Conservation (phyloP, 257 asterid genomes). For the Solanum bulbocastanum region DNA sequence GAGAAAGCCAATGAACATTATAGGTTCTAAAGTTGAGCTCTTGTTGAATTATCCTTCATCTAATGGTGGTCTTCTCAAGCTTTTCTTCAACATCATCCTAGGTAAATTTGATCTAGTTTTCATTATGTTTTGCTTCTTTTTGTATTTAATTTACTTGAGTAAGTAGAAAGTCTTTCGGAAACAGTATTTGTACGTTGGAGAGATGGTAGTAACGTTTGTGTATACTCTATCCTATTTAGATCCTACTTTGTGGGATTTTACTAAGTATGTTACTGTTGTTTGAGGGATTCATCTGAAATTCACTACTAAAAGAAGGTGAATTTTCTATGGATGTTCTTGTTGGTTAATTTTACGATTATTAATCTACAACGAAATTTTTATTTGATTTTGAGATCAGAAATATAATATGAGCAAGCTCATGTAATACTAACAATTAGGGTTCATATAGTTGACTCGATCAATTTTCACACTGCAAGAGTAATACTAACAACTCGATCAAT, state of each 20-base stretch:
- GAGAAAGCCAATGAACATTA: slow-evolving; percentile 30
- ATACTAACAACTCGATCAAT: neutral
- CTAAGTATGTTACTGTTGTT: neutral
- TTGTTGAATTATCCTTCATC: slow-evolving; percentile 29
- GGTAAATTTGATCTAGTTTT: slow-evolving; percentile 8
- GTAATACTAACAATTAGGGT: neutral
- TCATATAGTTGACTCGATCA: neutral
- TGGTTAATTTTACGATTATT: neutral
- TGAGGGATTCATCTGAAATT: neutral
- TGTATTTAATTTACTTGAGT: neutral
- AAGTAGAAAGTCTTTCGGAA: neutral
- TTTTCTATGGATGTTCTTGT: neutral
- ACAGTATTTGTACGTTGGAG: rapidly evolving
- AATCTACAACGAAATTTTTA: neutral
- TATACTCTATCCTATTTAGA: rapidly evolving
- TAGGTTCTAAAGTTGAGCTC: slow-evolving; percentile 31
- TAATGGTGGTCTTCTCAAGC: slow-evolving; percentile 42
- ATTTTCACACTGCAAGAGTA: neutral
- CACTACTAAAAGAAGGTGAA: neutral
- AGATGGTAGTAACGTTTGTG: neutral
- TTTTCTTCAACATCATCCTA: slow-evolving; percentile 30
- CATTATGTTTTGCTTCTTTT: neutral
- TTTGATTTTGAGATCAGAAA: neutral
- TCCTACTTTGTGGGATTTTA: neutral
- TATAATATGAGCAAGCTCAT: neutral